phyloP scores from a whole-genome alignment of 2,329 filamentous ascomycete species.

The Exophiala spinifera region DNA sequence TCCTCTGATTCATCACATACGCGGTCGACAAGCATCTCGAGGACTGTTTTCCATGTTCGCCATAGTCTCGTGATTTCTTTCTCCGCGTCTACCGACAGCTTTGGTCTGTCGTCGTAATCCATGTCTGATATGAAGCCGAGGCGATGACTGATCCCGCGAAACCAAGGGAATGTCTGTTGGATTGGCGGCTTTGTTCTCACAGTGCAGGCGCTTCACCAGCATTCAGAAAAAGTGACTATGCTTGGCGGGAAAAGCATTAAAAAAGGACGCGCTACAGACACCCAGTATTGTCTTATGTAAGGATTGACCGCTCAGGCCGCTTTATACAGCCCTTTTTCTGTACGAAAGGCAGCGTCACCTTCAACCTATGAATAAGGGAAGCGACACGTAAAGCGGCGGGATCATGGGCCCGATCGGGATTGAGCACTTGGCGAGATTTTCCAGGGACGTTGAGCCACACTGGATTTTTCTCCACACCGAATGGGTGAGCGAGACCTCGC shows the following conservation, averaged over 20 bases:
- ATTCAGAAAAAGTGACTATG: background rate
- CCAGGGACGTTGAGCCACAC: background rate
- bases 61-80: slow-evolving; percentile 64
- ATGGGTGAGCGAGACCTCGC: background rate
- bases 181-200: background rate
- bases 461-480: background rate
- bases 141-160: background rate
- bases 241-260: background rate
- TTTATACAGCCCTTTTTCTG: no score
- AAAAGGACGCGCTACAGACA: background rate
- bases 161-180: background rate
- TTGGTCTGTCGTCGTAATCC: slow-evolving; percentile 22
- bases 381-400: no score
- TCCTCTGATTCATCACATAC: slow-evolving; percentile 52
- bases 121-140: slow-evolving; percentile 3
- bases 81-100: slow-evolving; percentile 22
- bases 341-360: no score
- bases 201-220: background rate
- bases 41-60: slow-evolving; percentile 88
- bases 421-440: background rate
- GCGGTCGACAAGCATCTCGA: slow-evolving; percentile 90
- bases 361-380: no score
- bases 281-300: no score
- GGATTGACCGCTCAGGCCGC: no score
- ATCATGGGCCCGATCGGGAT: no score